Conservation (phyloP, 1,284 basidiomycete genomes). For the Mycosarcoma mackinlayi region DNA sequence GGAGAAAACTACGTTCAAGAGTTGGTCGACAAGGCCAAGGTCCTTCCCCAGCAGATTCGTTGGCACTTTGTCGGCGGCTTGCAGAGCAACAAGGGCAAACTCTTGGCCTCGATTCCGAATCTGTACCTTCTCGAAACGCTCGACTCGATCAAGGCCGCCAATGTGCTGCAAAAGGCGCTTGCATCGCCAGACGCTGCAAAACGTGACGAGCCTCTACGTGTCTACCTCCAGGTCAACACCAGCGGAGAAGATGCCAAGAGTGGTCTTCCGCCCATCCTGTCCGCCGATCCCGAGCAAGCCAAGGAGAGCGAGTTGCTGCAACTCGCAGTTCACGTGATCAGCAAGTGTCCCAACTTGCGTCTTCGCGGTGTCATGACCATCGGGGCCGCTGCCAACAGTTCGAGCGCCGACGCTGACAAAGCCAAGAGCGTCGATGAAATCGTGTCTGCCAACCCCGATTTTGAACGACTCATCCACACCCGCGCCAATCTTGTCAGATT, state of each 20-base stretch:
- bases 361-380: conserved; percentile 96
- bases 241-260: conserved; percentile 90
- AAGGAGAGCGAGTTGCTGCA: conserved; percentile 70
- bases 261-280: conserved; percentile 77
- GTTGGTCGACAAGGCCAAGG: conserved; percentile 77
- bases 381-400: conserved; percentile 73
- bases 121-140: conserved; percentile 89
- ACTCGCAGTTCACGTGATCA: conserved; percentile 80
- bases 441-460: conserved; percentile 82
- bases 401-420: conserved; percentile 71
- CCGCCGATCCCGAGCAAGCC: conserved; percentile 39
- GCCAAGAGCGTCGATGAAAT: conserved; percentile 73
- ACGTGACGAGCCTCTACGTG: conserved; percentile 74
- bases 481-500: conserved; percentile 74
- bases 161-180: conserved; percentile 82
- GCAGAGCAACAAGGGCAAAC: conserved; percentile 94
- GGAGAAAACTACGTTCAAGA: conserved; percentile 99
- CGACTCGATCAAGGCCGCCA: conserved; percentile 85
- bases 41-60: conserved; percentile 69
- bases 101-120: conserved; percentile 87
- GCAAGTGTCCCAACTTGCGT: conserved; percentile 78
- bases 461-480: conserved; percentile 77
- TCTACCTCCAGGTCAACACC: conserved; percentile 94
- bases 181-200: conserved; percentile 70
- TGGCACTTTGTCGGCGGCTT: conserved; percentile 98